These are phyloP conservation scores for Sclerotinia trifoliorum DNA, from an alignment of 2,329 filamentous ascomycete genomes.

Conservation along the genomic window DNA sequence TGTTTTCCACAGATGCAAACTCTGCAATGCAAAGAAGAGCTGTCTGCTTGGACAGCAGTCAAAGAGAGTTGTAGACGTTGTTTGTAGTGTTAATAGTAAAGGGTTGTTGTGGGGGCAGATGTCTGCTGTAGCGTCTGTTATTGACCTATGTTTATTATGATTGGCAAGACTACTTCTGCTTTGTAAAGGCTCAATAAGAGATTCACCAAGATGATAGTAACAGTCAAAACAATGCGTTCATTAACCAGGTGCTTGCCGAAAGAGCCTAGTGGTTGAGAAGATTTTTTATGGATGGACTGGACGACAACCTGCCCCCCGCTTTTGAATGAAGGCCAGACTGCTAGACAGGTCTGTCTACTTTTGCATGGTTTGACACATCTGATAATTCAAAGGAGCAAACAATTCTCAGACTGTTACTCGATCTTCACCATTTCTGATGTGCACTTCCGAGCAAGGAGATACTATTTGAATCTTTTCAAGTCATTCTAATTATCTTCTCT, in stretches of 20 bases:
- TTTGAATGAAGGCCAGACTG: not conserved
- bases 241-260: not conserved
- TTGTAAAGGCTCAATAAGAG: not conserved
- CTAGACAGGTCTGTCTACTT: no score
- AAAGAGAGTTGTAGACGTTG: not conserved
- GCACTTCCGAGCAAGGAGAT: not conserved
- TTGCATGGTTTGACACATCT: not conserved
- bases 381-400: not conserved
- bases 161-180: not conserved
- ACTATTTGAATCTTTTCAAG: not conserved
- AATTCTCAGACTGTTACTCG: not conserved
- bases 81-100: not conserved
- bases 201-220: constrained; percentile 4
- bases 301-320: not conserved
- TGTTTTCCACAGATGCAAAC: not conserved
- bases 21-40: not conserved
- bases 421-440: not conserved
- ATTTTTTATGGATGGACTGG: not conserved
- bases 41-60: not conserved
- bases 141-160: not conserved
- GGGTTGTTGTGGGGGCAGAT: not conserved
- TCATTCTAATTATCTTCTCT: not conserved
- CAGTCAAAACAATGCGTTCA: not conserved
- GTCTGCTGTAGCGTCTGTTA: not conserved
- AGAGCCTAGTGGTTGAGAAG: not conserved